Conservation (phyloP, 2,329 filamentous ascomycete genomes). For the Dactylonectria estremocensis region DNA sequence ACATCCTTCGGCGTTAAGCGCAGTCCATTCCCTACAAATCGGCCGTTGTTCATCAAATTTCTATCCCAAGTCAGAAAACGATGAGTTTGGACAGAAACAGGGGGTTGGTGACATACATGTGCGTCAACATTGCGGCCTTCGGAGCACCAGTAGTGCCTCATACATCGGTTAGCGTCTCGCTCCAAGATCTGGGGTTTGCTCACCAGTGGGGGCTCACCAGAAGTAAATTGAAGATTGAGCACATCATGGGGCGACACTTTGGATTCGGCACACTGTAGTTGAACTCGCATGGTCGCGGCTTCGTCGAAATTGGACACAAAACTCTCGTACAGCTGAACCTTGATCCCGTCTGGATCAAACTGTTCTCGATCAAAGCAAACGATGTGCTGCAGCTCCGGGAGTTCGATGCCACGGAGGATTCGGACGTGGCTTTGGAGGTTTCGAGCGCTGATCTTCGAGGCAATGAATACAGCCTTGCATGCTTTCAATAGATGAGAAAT, state of each 20-base stretch:
- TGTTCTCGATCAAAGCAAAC: neutral
- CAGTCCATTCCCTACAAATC: constrained; percentile 65
- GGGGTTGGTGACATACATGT: constrained; percentile 32
- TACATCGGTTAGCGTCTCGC: no score
- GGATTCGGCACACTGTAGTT: neutral
- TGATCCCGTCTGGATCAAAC: neutral
- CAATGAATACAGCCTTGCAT: constrained; percentile 20
- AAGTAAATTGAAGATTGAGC: constrained; percentile 36
- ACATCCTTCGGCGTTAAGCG: constrained; percentile 64
- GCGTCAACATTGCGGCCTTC: constrained; percentile 35
- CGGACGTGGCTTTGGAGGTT: constrained; percentile 6
- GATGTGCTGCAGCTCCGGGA: neutral
- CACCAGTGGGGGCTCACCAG: no score
- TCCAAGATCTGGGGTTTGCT: no score
- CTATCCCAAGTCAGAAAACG: constrained; percentile 29
- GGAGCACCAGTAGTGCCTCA: constrained; percentile 36
- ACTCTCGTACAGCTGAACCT: neutral
- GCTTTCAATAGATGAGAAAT: no score
- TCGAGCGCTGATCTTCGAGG: constrained; percentile 17
- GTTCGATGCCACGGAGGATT: neutral
- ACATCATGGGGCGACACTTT: constrained; percentile 19
- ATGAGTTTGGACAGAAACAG: no score
- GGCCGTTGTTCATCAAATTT: constrained; percentile 72
- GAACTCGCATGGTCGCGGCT: no score
- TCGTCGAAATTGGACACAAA: no score